These are phyloP conservation scores for Solanum stenotomum DNA, from an alignment of 257 asterid species.

Conservation along the genomic window DNA sequence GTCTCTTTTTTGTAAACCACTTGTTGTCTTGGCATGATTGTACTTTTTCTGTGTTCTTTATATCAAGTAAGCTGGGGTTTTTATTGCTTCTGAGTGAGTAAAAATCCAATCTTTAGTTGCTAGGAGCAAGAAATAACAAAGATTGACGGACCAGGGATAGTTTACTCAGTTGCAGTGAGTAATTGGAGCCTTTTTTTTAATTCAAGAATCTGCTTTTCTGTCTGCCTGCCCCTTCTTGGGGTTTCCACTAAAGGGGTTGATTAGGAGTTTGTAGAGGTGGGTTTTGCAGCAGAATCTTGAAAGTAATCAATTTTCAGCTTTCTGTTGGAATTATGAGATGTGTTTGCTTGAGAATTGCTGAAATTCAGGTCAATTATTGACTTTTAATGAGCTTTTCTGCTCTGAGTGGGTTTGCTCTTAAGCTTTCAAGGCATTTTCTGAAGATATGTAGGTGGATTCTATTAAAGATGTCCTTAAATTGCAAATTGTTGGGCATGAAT, in stretches of 20 bases:
- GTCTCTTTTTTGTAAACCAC: slow-evolving; percentile 4
- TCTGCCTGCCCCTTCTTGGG: slow-evolving; percentile 10
- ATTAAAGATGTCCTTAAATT: slow-evolving; percentile 42
- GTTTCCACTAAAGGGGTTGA: background rate
- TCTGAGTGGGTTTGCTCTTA: slow-evolving; percentile 16
- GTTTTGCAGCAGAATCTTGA: slow-evolving; percentile 1
- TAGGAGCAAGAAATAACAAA: background rate
- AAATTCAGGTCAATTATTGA: slow-evolving; percentile 1
- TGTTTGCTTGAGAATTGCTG: background rate
- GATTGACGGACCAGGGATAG: background rate
- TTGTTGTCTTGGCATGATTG: slow-evolving; percentile 28
- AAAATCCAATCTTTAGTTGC: background rate
- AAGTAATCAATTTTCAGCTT: background rate
- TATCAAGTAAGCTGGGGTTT: slow-evolving; percentile 20
- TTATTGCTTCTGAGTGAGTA: background rate
- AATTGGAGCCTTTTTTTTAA: slow-evolving; percentile 1
- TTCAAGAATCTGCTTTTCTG: slow-evolving; percentile 28
- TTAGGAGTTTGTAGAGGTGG: slow-evolving; percentile 9
- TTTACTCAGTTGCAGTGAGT: background rate
- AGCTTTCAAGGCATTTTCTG: slow-evolving; percentile 16
- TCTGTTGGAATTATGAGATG: background rate
- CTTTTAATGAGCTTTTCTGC: slow-evolving; percentile 22
- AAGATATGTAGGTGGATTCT: slow-evolving; percentile 32
- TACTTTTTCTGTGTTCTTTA: slow-evolving; percentile 9
- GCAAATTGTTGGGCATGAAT: slow-evolving; percentile 21